Percentiles rank a stretch among this genome's conserved stretches.
Conservation (phyloP, 495 filamentous ascomycete genomes). For the Sordaria brevicollis region DNA sequence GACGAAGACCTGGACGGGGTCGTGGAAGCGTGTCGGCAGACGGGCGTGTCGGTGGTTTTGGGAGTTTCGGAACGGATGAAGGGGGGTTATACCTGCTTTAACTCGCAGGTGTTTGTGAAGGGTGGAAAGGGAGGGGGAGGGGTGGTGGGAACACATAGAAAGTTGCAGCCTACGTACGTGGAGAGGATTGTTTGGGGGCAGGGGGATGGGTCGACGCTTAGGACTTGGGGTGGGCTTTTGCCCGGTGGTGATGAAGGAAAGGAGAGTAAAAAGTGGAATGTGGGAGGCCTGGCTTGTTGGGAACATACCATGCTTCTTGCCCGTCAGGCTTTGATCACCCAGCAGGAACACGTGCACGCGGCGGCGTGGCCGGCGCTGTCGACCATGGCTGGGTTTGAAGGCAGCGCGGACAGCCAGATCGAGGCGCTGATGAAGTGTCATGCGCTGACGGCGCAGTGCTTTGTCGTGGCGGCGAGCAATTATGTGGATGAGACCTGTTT, state of each 20-base stretch:
- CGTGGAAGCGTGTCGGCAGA: constrained; percentile 20
- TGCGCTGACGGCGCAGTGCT: constrained; percentile 32
- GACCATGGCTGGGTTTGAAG: constrained; percentile 27
- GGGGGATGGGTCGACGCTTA: constrained; percentile 29
- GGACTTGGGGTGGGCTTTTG: constrained; percentile 3
- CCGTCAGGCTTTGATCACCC: constrained; percentile 28
- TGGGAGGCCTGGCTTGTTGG: constrained; percentile 40
- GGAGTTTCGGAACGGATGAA: constrained; percentile 31
- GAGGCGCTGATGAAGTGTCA: constrained; percentile 36
- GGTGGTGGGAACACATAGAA: constrained; percentile 36
- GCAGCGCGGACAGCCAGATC: constrained; percentile 26
- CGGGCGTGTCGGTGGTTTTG: constrained; percentile 21
- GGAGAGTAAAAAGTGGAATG: constrained; percentile 16
- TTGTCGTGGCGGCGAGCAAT: constrained; percentile 27
- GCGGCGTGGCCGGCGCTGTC: constrained; percentile 33
- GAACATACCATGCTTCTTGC: constrained; percentile 39
- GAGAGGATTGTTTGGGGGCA: constrained; percentile 37
- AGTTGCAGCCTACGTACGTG: constrained; percentile 39
- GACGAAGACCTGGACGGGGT: constrained; percentile 21
- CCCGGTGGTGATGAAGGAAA: constrained; percentile 1
- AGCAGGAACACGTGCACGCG: constrained; percentile 29
- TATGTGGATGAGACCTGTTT: constrained; percentile 32
- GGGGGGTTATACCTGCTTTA: constrained; percentile 30
- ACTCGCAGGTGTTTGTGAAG: constrained; percentile 32
- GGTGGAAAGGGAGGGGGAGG: constrained; percentile 17